Base-by-base conservation (phyloP, 148 eudicot species). In the Chenopodium suecicum region DNA sequence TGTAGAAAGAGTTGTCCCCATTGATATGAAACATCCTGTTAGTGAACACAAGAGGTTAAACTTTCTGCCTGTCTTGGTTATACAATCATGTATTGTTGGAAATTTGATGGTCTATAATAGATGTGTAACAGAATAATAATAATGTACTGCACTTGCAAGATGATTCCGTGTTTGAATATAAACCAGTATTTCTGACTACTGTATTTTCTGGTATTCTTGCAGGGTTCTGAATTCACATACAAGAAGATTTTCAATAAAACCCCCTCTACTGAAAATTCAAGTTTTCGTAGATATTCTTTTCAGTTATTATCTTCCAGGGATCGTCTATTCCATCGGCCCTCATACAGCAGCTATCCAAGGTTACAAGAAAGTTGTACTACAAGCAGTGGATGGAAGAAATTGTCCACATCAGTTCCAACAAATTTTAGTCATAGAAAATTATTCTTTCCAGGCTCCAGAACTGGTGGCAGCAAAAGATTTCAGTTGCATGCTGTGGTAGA, bases 401-500 rank as follows among this genome's bases (percentile, higher is more conserved):
- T 74, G 70, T 77, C 87, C 74, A 79, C 83, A 19, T 84, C 79
- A 22, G 52, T 73, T 62, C 72, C 86, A 73, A 70, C 87, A 83
- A 47, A 69, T 87, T 41, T 66, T 79, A 73, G 88, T 83, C 70
- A 78, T 80, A 88, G 83, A 83, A 86, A 84, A 47, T 66, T 78
- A 50, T 78, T 75, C 31, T 81, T 83, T 56, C 80, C 84, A 12
- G 86, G 79, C 65, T 78, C 77, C 70, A 84, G 77, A 84, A 71
- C 78, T 65, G 72, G 60, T 65, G 85, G 66, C 52, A 83, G 65
- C 32, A 78, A 81, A 34, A 85, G 85, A 82, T 88, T 85, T 77
- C 86, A 71, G 84, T 74, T 91, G 81, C 85, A 78, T 84, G 89
- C 91, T 74, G 82, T 90, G 80, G 78, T 85, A 79, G 99, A 94